phyloP scores from a whole-genome alignment of 768 basidiomycete species.

The Hypholoma fasciculare region DNA sequence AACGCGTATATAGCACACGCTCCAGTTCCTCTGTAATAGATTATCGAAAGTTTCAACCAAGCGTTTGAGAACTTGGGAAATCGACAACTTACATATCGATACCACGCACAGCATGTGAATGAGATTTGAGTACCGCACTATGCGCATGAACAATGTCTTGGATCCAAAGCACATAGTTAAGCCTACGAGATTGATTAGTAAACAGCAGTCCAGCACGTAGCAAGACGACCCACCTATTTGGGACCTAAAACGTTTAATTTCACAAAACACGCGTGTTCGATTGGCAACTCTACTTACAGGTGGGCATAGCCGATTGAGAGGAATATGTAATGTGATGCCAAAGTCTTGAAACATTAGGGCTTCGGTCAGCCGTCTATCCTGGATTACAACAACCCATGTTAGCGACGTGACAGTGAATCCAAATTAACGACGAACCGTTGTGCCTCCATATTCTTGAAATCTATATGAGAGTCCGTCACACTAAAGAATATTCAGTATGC shows the following conservation, averaged over 20 bases:
- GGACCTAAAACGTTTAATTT: conserved; percentile 44
- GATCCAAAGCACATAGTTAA: conserved; percentile 88
- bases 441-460: conserved; percentile 73
- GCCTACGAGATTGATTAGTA: background rate
- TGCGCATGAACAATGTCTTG: conserved; percentile 60
- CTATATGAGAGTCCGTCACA: conserved; percentile 39
- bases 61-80: background rate
- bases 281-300: conserved; percentile 54
- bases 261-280: background rate
- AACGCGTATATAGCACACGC: conserved; percentile 90
- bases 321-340: conserved; percentile 57
- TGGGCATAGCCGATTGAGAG: conserved; percentile 79
- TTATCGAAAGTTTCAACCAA: background rate
- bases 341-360: conserved; percentile 81
- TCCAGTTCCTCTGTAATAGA: conserved; percentile 73
- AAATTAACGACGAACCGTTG: conserved; percentile 51
- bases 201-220: too few relatives aligned
- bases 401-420: background rate
- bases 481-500: background rate
- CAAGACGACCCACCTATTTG: conserved; percentile 55
- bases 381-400: conserved; percentile 6
- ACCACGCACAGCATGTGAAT: conserved; percentile 37
- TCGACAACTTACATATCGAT: conserved; percentile 67
- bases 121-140: conserved; percentile 9
- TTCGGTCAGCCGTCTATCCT: conserved; percentile 69